phyloP scores from a whole-genome alignment of 2,329 filamentous ascomycete species.

The Ophiostoma himal-ulmi region DNA sequence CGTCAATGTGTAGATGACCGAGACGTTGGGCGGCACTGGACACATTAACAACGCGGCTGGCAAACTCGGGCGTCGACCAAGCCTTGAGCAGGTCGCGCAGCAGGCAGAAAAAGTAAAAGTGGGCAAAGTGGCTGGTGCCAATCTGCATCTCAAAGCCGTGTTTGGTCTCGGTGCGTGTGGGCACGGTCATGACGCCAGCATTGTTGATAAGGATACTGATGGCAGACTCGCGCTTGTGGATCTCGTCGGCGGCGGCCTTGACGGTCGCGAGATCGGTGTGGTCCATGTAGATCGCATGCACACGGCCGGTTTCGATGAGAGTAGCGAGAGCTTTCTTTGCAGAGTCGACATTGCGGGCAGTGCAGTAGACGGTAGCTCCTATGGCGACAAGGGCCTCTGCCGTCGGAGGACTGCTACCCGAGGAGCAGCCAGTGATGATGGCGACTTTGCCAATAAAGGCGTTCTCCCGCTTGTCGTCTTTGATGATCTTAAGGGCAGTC shows the following conservation, averaged over 20 bases:
- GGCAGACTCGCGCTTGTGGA: constrained; percentile 27
- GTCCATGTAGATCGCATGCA: constrained; percentile 35
- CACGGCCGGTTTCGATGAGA: constrained; percentile 27
- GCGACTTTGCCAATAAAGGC: background rate
- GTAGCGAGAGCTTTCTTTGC: background rate
- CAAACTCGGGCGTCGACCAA: constrained; percentile 36
- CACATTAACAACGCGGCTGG: constrained; percentile 42
- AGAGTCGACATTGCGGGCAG: background rate
- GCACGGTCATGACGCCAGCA: constrained; percentile 41
- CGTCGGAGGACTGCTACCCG: background rate
- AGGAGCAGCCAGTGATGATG: background rate
- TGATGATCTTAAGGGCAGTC: background rate
- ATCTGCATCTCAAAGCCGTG: constrained; percentile 48
- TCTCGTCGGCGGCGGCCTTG: constrained; percentile 32
- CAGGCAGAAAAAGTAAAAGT: constrained; percentile 49
- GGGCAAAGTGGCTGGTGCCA: constrained; percentile 46
- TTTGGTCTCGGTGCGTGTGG: constrained; percentile 32
- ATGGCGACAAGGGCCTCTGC: background rate
- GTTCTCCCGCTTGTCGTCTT: background rate
- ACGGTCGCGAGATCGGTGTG: constrained; percentile 32
- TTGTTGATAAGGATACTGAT: constrained; percentile 38
- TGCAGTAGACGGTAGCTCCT: constrained; percentile 39
- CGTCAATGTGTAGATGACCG: constrained; percentile 25
- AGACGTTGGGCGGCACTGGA: constrained; percentile 39
- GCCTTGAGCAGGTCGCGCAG: constrained; percentile 40